These are phyloP conservation scores for Lobosporangium transversale DNA, from an alignment of 192 early-diverging fungal genomes.

Conservation along the genomic window DNA sequence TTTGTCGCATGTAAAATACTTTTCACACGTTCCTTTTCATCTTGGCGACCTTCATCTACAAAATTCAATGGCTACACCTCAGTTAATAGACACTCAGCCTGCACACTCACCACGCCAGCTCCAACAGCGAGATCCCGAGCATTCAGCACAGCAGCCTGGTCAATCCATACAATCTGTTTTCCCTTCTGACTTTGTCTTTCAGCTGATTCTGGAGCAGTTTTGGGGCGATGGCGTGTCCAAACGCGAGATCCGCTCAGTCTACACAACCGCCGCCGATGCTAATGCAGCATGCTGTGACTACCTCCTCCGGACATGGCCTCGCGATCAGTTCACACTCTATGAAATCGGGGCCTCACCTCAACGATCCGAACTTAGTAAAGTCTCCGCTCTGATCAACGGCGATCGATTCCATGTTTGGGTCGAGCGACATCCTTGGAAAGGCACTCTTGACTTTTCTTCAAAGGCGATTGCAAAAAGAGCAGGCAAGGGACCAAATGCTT, in stretches of 20 bases:
- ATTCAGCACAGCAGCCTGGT: not conserved
- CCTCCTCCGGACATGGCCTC: conserved; percentile 44
- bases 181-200: conserved; percentile 43
- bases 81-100: conserved; percentile 1
- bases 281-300: conserved; percentile 46
- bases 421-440: conserved; percentile 44
- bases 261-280: conserved; percentile 35
- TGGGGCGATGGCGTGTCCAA: conserved; percentile 54
- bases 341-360: conserved; percentile 44
- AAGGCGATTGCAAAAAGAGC: conserved; percentile 35
- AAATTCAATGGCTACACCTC: too few species aligned
- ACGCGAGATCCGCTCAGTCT: conserved; percentile 52
- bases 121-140: too few species aligned
- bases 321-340: conserved; percentile 38
- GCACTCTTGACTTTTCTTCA: conserved; percentile 45
- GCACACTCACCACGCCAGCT: not conserved
- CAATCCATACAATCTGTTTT: conserved; percentile 7
- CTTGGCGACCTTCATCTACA: too few species aligned
- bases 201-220: conserved; percentile 51
- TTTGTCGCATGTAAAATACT: too few species aligned
- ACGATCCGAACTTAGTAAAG: conserved; percentile 33
- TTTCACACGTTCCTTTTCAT: too few species aligned
- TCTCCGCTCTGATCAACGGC: conserved; percentile 34
- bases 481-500: conserved; percentile 46
- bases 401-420: conserved; percentile 52